A percentile compares a stretch with the other conserved stretches of the same genome.
Evolutionary conservation across 2,329 filamentous ascomycete species (phyloP).

Genomic region (Calonectria montana): DNA sequence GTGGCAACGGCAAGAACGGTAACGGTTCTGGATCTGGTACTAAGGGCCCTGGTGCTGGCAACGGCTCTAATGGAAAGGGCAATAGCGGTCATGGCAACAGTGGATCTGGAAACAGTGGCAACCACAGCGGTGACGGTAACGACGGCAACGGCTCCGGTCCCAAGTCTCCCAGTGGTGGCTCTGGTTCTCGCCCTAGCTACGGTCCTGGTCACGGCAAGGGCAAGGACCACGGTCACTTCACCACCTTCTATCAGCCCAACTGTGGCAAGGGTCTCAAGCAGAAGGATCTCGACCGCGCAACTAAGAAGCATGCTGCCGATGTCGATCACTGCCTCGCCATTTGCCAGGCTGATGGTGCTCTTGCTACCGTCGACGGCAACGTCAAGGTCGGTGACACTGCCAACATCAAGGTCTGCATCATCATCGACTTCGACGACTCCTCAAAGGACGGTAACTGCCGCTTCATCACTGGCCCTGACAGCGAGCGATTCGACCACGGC

Average conservation of each 20-base stretch:
- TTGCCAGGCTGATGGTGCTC: conserved; percentile 36
- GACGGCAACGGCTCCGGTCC: conserved; percentile 31
- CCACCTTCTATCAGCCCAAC: conserved; percentile 40
- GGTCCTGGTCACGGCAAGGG: not conserved
- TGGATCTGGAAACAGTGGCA: not conserved
- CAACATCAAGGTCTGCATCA: conserved; percentile 35
- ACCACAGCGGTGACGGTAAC: not conserved
- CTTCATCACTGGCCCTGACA: conserved; percentile 37
- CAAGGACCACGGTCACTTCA: conserved; percentile 15
- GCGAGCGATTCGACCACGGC: conserved; percentile 34
- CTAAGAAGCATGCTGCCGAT: conserved; percentile 30
- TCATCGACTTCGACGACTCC: conserved; percentile 35
- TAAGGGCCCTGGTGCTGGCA: conserved; percentile 44
- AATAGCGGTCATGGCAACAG: conserved; percentile 14
- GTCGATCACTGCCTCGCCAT: conserved; percentile 40
- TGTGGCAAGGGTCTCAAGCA: conserved; percentile 41
- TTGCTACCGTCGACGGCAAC: conserved; percentile 30
- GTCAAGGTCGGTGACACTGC: conserved; percentile 26
- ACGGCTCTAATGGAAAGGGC: conserved; percentile 40
- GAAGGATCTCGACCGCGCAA: conserved; percentile 27
- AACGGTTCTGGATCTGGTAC: not conserved
- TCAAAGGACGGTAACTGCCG: conserved; percentile 37
- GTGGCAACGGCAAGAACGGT: not conserved
- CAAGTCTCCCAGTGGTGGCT: conserved; percentile 30
- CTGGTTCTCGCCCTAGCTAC: not conserved